These are phyloP conservation scores for Prunus mongolica DNA, from an alignment of 306 rosid species.

Conservation along the genomic window DNA sequence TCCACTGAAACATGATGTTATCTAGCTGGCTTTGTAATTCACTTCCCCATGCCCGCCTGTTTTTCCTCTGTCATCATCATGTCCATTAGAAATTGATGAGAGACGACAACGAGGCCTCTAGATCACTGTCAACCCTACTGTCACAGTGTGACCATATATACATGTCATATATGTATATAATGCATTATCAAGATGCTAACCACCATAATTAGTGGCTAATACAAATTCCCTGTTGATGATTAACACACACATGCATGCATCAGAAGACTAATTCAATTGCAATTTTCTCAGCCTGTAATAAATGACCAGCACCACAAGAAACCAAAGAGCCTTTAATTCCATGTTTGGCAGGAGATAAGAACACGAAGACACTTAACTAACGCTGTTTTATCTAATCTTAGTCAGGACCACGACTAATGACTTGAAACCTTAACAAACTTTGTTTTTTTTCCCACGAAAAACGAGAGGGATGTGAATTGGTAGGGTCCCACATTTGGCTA, in stretches of 20 bases:
- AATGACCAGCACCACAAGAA: not conserved
- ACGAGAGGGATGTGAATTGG: not conserved
- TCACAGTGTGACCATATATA: not conserved
- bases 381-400: conserved; percentile 1
- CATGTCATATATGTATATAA: too few species aligned
- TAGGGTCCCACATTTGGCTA: not conserved
- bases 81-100: not conserved
- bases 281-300: not conserved
- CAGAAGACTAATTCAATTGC: not conserved
- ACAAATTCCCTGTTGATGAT: not conserved
- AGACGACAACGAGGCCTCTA: not conserved
- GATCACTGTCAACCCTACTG: not conserved
- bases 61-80: not conserved
- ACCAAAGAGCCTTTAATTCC: not conserved
- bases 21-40: not conserved
- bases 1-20: not conserved
- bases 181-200: not conserved
- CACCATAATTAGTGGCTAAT: not conserved
- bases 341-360: not conserved
- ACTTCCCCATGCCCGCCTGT: not conserved
- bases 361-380: not conserved
- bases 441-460: not conserved
- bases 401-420: conserved; percentile 9
- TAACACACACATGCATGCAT: not conserved
- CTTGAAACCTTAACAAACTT: conserved; percentile 9